These are phyloP conservation scores for Gracilaria vermiculophylla DNA, from an alignment of 23 red algal genomes.

Conservation along the genomic window DNA sequence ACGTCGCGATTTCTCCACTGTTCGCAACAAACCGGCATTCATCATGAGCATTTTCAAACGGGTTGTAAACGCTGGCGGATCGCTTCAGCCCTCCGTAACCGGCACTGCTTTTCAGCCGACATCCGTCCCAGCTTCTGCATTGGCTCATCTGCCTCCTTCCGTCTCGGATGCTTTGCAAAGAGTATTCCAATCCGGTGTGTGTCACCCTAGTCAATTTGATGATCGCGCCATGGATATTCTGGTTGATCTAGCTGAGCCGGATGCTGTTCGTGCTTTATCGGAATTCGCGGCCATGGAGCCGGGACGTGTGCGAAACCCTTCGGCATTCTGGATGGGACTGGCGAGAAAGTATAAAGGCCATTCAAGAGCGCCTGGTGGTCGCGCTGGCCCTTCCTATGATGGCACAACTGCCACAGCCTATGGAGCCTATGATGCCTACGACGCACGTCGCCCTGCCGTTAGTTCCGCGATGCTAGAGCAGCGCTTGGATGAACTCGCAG, in stretches of 20 bases:
- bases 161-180: conserved; percentile 77
- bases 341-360: conserved; percentile 71
- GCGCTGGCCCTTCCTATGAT: conserved; percentile 28
- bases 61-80: conserved; percentile 39
- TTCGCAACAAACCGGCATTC: conserved; percentile 83
- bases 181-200: conserved; percentile 83
- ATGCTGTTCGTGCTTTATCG: conserved; percentile 78
- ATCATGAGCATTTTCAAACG: conserved; percentile 80
- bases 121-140: conserved; percentile 64
- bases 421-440: conserved; percentile 57
- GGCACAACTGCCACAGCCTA: not conserved
- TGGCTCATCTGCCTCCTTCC: conserved; percentile 75
- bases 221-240: conserved; percentile 93
- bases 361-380: conserved; percentile 33
- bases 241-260: conserved; percentile 62
- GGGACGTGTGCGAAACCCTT: conserved; percentile 80
- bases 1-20: conserved; percentile 76
- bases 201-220: conserved; percentile 88
- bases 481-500: conserved; percentile 55
- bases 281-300: conserved; percentile 93
- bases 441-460: conserved; percentile 6
- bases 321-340: conserved; percentile 91
- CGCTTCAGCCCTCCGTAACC: not conserved
- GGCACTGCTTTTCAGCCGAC: conserved; percentile 31
- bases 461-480: conserved; percentile 35